Evolutionary conservation across 768 basidiomycete species (phyloP).

Genomic region (Zangia roseola): DNA sequence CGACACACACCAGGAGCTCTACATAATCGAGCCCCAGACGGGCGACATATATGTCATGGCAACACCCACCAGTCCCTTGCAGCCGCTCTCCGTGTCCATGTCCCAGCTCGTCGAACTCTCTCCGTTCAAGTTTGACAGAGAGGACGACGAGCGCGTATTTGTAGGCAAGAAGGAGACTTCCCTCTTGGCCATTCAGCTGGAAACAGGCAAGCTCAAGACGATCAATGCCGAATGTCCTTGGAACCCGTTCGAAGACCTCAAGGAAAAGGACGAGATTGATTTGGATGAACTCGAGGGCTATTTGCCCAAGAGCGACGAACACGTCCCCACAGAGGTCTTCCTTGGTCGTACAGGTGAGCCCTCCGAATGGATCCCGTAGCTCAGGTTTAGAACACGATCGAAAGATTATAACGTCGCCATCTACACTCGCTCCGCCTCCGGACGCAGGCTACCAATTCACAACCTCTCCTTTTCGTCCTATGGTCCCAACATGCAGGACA

Average conservation of each 20-base stretch:
- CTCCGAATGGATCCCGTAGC: not conserved
- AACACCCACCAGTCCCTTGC: slow-evolving; percentile 64
- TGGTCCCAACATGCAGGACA: slow-evolving; percentile 89
- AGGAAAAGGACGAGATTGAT: slow-evolving; percentile 43
- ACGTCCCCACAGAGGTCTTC: slow-evolving; percentile 46
- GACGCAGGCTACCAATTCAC: slow-evolving; percentile 53
- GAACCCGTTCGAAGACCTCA: slow-evolving; percentile 61
- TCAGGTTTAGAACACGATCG: slow-evolving; percentile 7
- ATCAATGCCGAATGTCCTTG: slow-evolving; percentile 78
- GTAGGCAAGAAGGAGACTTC: slow-evolving; percentile 91
- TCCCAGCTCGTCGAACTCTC: slow-evolving; percentile 88
- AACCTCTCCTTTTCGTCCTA: slow-evolving; percentile 90
- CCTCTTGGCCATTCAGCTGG: slow-evolving; percentile 67
- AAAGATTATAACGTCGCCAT: slow-evolving; percentile 90
- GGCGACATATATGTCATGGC: slow-evolving; percentile 90
- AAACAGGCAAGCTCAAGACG: slow-evolving; percentile 78
- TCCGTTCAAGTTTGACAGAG: slow-evolving; percentile 66
- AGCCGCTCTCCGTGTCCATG: slow-evolving; percentile 90
- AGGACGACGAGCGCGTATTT: slow-evolving; percentile 69
- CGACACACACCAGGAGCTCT: slow-evolving; percentile 61
- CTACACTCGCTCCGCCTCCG: slow-evolving; percentile 48
- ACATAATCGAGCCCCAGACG: slow-evolving; percentile 93
- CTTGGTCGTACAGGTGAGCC: slow-evolving; percentile 64
- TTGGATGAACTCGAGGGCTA: slow-evolving; percentile 60
- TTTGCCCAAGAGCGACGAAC: slow-evolving; percentile 33